A percentile compares a stretch with the other conserved stretches of the same genome.
phyloP scores from a whole-genome alignment of 2,329 filamentous ascomycete genomes.

The Bipolaris gigantea region DNA sequence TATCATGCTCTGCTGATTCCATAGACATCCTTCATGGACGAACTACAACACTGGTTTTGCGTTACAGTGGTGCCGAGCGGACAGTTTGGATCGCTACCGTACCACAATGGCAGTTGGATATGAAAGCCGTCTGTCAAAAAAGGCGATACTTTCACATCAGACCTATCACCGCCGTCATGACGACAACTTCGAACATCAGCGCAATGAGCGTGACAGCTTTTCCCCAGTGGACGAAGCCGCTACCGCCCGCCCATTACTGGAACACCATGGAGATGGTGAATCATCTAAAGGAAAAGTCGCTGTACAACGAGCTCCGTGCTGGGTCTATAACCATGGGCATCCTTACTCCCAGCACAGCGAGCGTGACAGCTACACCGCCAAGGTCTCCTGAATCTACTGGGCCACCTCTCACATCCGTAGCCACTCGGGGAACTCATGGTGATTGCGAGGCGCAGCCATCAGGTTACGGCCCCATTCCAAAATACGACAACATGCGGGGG shows the following conservation, averaged over 20 bases:
- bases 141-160: background rate
- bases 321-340: too few relatives aligned
- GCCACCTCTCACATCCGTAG: background rate
- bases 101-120: background rate
- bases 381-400: background rate
- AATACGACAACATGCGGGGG: background rate
- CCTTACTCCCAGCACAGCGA: too few relatives aligned
- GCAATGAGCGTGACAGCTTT: background rate
- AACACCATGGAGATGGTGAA: background rate
- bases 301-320: too few relatives aligned
- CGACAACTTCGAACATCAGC: background rate
- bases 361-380: too few relatives aligned
- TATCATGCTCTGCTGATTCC: background rate
- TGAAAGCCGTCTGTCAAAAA: background rate
- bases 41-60: background rate
- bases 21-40: background rate
- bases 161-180: background rate
- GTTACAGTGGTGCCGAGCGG: background rate
- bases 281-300: background rate
- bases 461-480: background rate
- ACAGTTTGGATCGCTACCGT: background rate
- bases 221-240: background rate
- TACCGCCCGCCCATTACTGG: background rate
- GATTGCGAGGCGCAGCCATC: background rate
- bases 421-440: background rate